Evolutionary conservation across 179 eudicot genomes (phyloP), one percentile per base, ranked within the genome.

Genomic region (Nepenthes alata): DNA sequence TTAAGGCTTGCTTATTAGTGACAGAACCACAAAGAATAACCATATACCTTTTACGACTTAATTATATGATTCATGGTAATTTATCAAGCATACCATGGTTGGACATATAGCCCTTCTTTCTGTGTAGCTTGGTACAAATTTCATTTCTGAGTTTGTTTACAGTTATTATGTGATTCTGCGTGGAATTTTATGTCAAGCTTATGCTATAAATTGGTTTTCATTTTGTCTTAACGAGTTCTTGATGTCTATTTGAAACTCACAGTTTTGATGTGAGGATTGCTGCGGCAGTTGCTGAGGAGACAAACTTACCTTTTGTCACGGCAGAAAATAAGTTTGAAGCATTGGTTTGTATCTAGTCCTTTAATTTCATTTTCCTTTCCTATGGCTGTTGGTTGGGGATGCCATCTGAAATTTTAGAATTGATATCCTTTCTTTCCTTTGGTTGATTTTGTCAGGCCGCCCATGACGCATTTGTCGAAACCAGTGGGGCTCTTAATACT

Each of bases 261-360:
- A 93, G 98, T 73, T 94, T 94, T 79, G 99, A 89, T 72, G 86
- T 79, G 63, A 94, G 90, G 78, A 90, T 94, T 77, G 97, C 99
- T 62, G 81, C 82, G 56, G 97, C 99, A 60, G 97, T 94, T 52
- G 91, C 99, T 37, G 89, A 87, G 62, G 99, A 94, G 74, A 94
- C 99, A 37, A 83, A 75, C 68, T 68, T 94, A 51, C 99, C 99
- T 58, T 94, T 94, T 77, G 80, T 94, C 57, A 94, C 97, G 49
- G 99, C 99, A 61, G 99, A 90, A 78, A 94, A 94, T 82, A 94
- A 90, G 77, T 94, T 89, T 75, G 99, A 94, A 77, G 97, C 99
- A 49, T 63, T 90, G 99, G 99, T 94, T 59, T 5, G 39, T 7
- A 5, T 5, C 36, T 54, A 14, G 4, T 39, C 62, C 56, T 38